These are phyloP conservation scores for Exsudoporus floridanus DNA, from an alignment of 1,284 basidiomycete species.

Conservation along the genomic window DNA sequence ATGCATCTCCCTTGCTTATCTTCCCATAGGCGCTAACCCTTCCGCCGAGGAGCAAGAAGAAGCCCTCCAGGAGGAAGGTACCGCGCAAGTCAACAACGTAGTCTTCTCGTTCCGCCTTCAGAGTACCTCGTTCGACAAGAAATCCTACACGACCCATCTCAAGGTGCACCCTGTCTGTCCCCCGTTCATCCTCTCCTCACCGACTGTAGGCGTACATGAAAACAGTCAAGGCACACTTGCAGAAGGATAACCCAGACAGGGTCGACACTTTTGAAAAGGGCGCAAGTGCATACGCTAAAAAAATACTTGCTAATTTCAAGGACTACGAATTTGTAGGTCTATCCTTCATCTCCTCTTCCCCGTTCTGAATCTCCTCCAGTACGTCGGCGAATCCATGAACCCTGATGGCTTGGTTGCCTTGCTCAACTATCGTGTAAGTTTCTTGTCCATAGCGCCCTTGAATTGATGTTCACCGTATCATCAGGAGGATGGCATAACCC, in stretches of 20 bases:
- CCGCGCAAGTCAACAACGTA: slow-evolving; percentile 84
- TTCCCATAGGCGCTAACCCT: slow-evolving; percentile 75
- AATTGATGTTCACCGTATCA: slow-evolving; percentile 9
- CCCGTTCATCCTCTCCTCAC: slow-evolving; percentile 8
- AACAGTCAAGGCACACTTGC: slow-evolving; percentile 65
- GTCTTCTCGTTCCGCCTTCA: slow-evolving; percentile 92
- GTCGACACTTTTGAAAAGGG: slow-evolving; percentile 84
- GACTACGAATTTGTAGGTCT: slow-evolving; percentile 80
- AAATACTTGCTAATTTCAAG: slow-evolving; percentile 87
- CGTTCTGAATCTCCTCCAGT: slow-evolving; percentile 46
- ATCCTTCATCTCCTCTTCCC: not conserved
- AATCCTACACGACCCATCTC: slow-evolving; percentile 81
- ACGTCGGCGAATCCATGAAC: slow-evolving; percentile 86
- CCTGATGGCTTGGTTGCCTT: slow-evolving; percentile 88
- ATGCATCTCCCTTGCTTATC: slow-evolving; percentile 6
- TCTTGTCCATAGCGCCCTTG: not conserved
- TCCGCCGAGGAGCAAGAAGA: slow-evolving; percentile 90
- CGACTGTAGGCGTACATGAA: slow-evolving; percentile 74
- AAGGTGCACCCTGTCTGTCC: slow-evolving; percentile 55
- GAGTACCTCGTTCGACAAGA: slow-evolving; percentile 88
- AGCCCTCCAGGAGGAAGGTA: slow-evolving; percentile 79
- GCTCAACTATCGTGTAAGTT: slow-evolving; percentile 75
- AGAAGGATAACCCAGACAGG: slow-evolving; percentile 60
- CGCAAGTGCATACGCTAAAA: slow-evolving; percentile 80
- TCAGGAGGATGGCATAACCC: slow-evolving; percentile 72